Evolutionary conservation across 2,329 filamentous ascomycete species (phyloP).

Genomic region (Fusarium continuum): DNA sequence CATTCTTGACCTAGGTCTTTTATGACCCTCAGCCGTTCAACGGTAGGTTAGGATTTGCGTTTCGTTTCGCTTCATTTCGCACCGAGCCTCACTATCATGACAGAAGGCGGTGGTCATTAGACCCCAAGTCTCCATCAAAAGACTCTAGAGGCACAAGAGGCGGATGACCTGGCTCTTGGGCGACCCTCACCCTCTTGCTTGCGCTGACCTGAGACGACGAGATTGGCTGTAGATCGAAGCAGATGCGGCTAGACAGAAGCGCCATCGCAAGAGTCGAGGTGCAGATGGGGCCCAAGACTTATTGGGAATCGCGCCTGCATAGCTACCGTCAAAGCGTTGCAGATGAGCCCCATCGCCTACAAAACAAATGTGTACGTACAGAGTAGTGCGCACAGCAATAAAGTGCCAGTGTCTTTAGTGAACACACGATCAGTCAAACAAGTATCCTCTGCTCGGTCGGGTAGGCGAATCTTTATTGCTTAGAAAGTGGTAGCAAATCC

Average conservation of each 20-base stretch:
- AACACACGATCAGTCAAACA: constrained; percentile 7
- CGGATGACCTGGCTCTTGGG: constrained; percentile 24
- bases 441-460: not conserved
- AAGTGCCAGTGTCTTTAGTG: constrained; percentile 17
- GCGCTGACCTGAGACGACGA: constrained; percentile 38
- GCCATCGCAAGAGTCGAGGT: constrained; percentile 35
- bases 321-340: constrained; percentile 8
- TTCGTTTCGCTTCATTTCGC: constrained; percentile 21
- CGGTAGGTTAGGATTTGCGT: constrained; percentile 10
- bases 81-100: constrained; percentile 14
- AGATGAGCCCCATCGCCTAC: constrained; percentile 22
- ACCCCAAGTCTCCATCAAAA: not conserved
- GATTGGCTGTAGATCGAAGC: constrained; percentile 38
- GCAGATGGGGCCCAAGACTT: constrained; percentile 31
- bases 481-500: constrained; percentile 8
- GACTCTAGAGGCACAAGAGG: constrained; percentile 7
- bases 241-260: constrained; percentile 42
- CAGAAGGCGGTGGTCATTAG: constrained; percentile 18
- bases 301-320: constrained; percentile 26
- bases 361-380: constrained; percentile 4
- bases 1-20: constrained; percentile 4
- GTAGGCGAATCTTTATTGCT: constrained; percentile 13
- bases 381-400: not conserved
- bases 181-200: constrained; percentile 31
- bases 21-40: constrained; percentile 8